Evolutionary conservation across 2,329 filamentous ascomycete species (phyloP), one percentile per base, ranked within the genome.

Genomic region (Alternaria hordeiaustralica): DNA sequence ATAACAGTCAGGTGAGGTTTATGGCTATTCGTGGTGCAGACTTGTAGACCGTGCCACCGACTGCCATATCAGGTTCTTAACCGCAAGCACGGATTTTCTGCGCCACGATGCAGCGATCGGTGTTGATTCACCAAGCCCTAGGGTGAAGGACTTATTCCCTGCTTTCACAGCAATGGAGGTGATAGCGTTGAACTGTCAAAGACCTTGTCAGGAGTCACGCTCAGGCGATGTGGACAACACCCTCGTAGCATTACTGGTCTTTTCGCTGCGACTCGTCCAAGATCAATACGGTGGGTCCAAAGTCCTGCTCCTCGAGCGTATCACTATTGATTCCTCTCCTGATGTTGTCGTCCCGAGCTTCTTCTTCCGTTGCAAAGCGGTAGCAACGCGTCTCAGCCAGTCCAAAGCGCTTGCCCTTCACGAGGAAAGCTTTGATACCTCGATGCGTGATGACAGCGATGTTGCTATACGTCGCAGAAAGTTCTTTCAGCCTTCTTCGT

Each of bases 401-500:
- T 23, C 62, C 60, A 54, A 70, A 73, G 13, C 67, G 50, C 26
- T 60, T 58, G 3, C 67, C 68, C 43, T 70, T 63, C 3, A 65
- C 70, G 11, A 73, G 20, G 46, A 55, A 71, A 9, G 55, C 66
- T 21, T 70, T 70, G 26, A 73, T 69, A 0, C 68, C 64, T 13
- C 66, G 61, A 64, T 72, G 72, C 49, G 68, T 69, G 11, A 72
- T 33, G 5, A 75, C n/a, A 4, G 54, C 61, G 20, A 71, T 71
- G 46, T 67, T 69, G 3, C 36, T 25, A 20, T 68, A 65, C 9
- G 13, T 57, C 3, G 5, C 47, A 0, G 65, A 54, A 5, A 71
- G 25, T 1, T 53, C 55, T 44, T 67, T 66, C 26, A 74, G 20
- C 9, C 62, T 54, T 53, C 33, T 26, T 21, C 71, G 49, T 5